Evolutionary conservation across 768 basidiomycete species (phyloP).

Genomic region (Russula emetica): DNA sequence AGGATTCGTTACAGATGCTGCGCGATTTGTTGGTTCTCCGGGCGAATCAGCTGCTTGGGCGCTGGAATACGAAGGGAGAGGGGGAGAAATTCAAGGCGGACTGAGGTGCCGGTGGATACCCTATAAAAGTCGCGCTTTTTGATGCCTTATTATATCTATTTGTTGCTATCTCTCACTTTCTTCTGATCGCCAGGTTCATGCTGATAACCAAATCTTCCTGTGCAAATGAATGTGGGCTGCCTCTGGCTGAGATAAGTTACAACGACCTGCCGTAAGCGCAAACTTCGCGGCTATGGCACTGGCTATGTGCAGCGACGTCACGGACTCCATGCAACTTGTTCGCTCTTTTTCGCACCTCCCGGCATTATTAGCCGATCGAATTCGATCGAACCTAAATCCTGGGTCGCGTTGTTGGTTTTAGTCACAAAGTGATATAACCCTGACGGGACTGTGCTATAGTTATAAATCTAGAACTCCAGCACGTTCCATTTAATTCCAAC

Average conservation of each 20-base stretch:
- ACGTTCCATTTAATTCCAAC: background rate
- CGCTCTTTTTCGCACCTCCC: no score
- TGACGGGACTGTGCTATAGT: no score
- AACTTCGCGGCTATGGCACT: background rate
- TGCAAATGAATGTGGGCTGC: background rate
- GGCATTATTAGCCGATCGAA: background rate
- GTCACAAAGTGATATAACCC: no score
- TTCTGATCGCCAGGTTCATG: background rate
- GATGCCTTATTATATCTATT: background rate
- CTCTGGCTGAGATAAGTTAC: no score
- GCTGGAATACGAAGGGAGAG: conserved; percentile 50
- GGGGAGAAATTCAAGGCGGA: conserved; percentile 18
- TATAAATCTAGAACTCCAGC: background rate
- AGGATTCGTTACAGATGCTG: conserved; percentile 86
- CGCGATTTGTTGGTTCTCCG: conserved; percentile 80
- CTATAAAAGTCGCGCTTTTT: background rate
- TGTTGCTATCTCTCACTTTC: background rate
- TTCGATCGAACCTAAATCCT: no score
- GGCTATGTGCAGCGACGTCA: background rate
- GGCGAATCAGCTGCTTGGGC: conserved; percentile 72
- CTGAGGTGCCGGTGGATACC: conserved; percentile 6
- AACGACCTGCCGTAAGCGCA: background rate
- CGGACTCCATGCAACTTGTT: background rate
- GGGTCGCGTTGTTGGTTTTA: no score
- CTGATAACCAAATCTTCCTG: background rate